Conservation (phyloP, 2,329 filamentous ascomycete species). For the Ophiosphaerella narmari region DNA sequence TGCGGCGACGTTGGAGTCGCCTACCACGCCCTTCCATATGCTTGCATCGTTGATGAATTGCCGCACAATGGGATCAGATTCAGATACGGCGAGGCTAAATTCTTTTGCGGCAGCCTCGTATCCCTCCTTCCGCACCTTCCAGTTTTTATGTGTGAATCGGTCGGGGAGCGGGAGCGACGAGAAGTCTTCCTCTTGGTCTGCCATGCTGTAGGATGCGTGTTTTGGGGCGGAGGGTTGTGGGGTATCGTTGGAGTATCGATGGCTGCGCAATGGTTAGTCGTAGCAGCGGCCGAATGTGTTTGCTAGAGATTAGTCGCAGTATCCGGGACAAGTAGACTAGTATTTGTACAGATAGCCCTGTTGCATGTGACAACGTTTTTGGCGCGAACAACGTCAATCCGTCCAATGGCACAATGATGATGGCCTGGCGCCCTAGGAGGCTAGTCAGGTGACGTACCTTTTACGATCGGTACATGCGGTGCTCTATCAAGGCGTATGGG, state of each 20-base stretch:
- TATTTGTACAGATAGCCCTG: background rate
- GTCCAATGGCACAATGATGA: no score
- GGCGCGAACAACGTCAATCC: no score
- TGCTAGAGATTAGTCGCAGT: background rate
- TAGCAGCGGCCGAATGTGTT: no score
- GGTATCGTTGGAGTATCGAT: constrained; percentile 1
- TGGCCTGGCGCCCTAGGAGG: background rate
- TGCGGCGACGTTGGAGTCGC: constrained; percentile 94
- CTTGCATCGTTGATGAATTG: constrained; percentile 84
- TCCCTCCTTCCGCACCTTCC: constrained; percentile 94
- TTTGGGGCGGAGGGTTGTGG: constrained; percentile 7
- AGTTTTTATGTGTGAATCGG: constrained; percentile 87
- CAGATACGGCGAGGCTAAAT: constrained; percentile 83
- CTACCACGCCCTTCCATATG: constrained; percentile 90
- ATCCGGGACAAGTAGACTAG: background rate
- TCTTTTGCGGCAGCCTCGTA: constrained; percentile 91
- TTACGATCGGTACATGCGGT: background rate
- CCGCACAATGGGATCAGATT: constrained; percentile 81
- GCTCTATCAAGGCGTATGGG: background rate
- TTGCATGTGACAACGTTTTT: no score
- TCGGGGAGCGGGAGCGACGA: constrained; percentile 75
- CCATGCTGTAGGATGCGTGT: constrained; percentile 60
- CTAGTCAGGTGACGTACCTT: constrained; percentile 2
- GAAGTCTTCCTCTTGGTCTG: constrained; percentile 82
- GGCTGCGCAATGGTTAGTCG: constrained; percentile 6